phyloP scores from a whole-genome alignment of 2,329 filamentous ascomycete genomes.

The Fusarium transvaalense region DNA sequence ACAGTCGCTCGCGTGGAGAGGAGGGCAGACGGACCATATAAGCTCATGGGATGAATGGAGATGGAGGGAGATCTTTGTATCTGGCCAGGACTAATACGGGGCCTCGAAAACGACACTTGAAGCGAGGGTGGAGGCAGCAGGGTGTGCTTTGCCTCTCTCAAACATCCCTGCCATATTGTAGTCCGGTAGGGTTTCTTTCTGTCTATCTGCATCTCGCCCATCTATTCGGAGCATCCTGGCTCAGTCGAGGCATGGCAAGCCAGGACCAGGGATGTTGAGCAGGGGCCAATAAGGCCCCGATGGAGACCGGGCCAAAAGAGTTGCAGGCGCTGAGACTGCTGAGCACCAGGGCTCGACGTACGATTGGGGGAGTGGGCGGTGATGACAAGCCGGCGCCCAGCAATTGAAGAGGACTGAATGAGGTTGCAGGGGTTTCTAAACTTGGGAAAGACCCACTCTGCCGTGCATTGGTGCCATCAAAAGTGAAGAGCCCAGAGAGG shows the following conservation, averaged over 20 bases:
- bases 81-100: constrained; percentile 34
- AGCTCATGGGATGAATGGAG: constrained; percentile 43
- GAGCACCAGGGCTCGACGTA: constrained; percentile 36
- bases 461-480: constrained; percentile 27
- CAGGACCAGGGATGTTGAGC: constrained; percentile 38
- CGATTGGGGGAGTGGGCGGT: constrained; percentile 43
- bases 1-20: constrained; percentile 38
- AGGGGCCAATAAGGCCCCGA: constrained; percentile 43
- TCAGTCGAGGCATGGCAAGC: constrained; percentile 35
- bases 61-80: constrained; percentile 36
- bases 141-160: constrained; percentile 23
- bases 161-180: constrained; percentile 39
- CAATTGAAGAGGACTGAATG: constrained; percentile 28
- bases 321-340: constrained; percentile 38
- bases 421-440: constrained; percentile 37
- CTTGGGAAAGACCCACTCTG: constrained; percentile 37
- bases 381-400: constrained; percentile 46
- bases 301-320: constrained; percentile 34
- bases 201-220: constrained; percentile 44
- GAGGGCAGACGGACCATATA: constrained; percentile 50
- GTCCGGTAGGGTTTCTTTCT: constrained; percentile 33
- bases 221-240: constrained; percentile 44
- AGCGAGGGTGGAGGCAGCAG: constrained; percentile 40
- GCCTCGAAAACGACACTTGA: constrained; percentile 33
- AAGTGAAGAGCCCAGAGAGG: constrained; percentile 31